Conservation (phyloP, 495 filamentous ascomycete species). For the Aspergillus coremiiformis region DNA sequence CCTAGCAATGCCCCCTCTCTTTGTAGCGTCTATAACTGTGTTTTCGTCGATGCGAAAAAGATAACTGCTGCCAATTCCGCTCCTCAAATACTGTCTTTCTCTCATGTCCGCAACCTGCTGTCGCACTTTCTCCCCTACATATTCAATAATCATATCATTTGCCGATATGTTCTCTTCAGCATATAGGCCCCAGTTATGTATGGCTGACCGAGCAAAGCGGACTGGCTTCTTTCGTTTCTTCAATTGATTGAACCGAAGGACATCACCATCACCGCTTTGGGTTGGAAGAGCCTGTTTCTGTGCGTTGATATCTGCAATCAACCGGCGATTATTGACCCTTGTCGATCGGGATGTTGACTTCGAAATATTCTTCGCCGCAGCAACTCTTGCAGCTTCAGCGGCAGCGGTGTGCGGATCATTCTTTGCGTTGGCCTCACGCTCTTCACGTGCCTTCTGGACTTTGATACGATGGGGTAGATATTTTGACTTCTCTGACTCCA, state of each 20-base stretch:
- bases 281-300: constrained; percentile 77
- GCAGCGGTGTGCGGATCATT: constrained; percentile 59
- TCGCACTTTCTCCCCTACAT: constrained; percentile 94
- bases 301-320: constrained; percentile 88
- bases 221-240: constrained; percentile 99
- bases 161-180: constrained; percentile 94
- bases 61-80: constrained; percentile 94
- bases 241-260: constrained; percentile 94
- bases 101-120: constrained; percentile 94
- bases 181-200: constrained; percentile 98
- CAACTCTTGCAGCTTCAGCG: constrained; percentile 63
- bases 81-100: constrained; percentile 85
- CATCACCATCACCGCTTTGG: constrained; percentile 67
- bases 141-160: constrained; percentile 99
- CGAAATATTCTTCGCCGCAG: constrained; percentile 68
- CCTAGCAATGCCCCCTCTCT: constrained; percentile 92
- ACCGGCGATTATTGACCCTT: constrained; percentile 88
- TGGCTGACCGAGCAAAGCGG: constrained; percentile 93
- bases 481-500: constrained; percentile 94
- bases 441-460: constrained; percentile 81
- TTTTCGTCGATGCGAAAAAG: constrained; percentile 98
- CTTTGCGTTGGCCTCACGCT: constrained; percentile 72
- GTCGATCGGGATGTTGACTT: constrained; percentile 78
- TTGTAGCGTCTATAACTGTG: constrained; percentile 95
- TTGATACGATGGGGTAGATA: constrained; percentile 97